A percentile compares a stretch with the other conserved stretches of the same genome.
Conservation (phyloP, 305 asterid species). For the Caryopteris hybrid region DNA sequence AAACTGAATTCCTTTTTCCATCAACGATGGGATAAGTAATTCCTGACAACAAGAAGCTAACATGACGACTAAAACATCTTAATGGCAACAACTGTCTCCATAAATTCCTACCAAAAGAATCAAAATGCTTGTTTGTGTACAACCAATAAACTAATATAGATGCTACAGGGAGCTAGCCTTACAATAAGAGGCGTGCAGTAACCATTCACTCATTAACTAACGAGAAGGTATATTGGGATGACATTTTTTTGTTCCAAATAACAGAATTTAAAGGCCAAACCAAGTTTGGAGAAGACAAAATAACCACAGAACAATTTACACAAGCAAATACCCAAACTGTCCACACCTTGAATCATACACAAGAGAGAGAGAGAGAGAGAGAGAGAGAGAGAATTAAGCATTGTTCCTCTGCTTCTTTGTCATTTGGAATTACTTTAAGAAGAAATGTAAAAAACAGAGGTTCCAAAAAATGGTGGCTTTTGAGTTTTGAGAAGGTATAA, state of each 20-base stretch:
- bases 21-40: conserved; percentile 63
- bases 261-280: background rate
- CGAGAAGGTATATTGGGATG: background rate
- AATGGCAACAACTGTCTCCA: background rate
- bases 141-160: background rate
- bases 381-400: background rate
- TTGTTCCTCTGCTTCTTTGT: background rate
- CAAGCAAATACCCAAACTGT: background rate
- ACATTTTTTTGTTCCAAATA: background rate
- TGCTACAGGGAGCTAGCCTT: background rate
- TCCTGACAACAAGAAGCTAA: conserved; percentile 46
- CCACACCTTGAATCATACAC: background rate
- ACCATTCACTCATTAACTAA: background rate
- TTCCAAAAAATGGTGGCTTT: background rate
- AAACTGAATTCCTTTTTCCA: conserved; percentile 76
- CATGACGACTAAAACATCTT: conserved; percentile 14
- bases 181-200: background rate
- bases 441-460: background rate
- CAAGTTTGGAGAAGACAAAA: too few relatives aligned
- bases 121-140: background rate
- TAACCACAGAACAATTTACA: background rate
- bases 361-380: background rate
- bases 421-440: background rate
- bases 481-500: background rate
- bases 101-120: conserved; percentile 5